Evolutionary conservation across 164 flowering plant genomes (phyloP), one percentile per base, ranked within the genome.

Genomic region (Nymphaea thermarum): DNA sequence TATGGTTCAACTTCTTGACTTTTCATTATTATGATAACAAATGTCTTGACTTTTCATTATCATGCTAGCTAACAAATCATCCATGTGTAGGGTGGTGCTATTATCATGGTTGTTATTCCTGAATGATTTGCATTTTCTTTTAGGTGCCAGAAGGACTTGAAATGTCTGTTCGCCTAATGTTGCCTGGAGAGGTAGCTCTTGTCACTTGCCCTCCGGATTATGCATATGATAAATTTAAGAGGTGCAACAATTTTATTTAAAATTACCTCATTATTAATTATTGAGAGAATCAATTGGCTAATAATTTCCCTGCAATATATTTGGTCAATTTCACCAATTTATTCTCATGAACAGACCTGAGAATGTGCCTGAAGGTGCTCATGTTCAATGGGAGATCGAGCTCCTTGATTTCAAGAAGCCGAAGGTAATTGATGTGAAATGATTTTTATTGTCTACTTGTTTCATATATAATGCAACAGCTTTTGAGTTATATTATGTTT

Each of bases 71-170:
- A 25, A 25, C 36, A 25, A 25, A 25, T 25, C 36, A 25, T 25
- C 36, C 36, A 25, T 25, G 36, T 25, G 36, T 25, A 25, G 36
- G 36, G 36, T 25, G 36, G 36, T 25, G 1, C 36, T 25, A 25
- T 25, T 25, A 25, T 25, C 36, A 25, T 1, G 36, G 36, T 25
- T 25, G 36, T 25, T 1, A 25, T 25, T 25, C 36, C 36, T 25
- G 36, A 25, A 25, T 25, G 36, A 25, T 25, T 25, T 25, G 36
- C 36, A 25, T 25, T 25, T 25, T 25, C 36, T 25, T 47, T 12
- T 70, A 94, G 98, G 98, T 94, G 41, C 98, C 99, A 12, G 97
- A 95, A 79, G 99, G 99, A 64, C 82, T 95, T 79, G 99, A 95
- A 79, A 95, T 95, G 99, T 85, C 85, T 81, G 93, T 87, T 59